phyloP scores from a whole-genome alignment of 192 early-diverging fungal species.

The Mortierella claussenii region DNA sequence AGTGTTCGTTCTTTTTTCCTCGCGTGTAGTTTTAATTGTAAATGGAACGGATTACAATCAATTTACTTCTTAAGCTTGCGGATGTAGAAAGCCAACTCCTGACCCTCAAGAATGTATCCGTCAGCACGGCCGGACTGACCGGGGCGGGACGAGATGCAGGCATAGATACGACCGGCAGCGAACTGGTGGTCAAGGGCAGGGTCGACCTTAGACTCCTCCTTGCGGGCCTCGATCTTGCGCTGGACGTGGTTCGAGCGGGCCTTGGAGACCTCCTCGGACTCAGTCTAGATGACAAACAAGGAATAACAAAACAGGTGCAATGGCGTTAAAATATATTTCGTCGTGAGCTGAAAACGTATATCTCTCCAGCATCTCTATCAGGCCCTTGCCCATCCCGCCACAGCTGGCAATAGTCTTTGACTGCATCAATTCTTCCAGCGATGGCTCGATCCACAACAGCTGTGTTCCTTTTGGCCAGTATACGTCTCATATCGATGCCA shows the following conservation, averaged over 20 bases:
- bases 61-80: conserved; percentile 58
- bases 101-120: conserved; percentile 99
- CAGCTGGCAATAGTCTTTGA: too few species aligned
- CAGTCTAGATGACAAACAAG: conserved; percentile 62
- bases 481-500: too few species aligned
- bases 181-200: conserved; percentile 92
- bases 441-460: too few species aligned
- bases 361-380: too few species aligned
- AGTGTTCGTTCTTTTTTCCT: conserved; percentile 1
- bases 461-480: too few species aligned
- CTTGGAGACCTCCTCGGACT: conserved; percentile 77
- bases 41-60: conserved; percentile 9
- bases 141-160: conserved; percentile 92
- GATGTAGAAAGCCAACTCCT: conserved; percentile 99
- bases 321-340: too few species aligned
- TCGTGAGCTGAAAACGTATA: too few species aligned
- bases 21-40: conserved; percentile 28
- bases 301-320: too few species aligned
- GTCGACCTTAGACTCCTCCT: conserved; percentile 86
- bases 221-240: conserved; percentile 87
- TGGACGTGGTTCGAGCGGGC: conserved; percentile 91
- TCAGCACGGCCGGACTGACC: conserved; percentile 97
- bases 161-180: conserved; percentile 90
- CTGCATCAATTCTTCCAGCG: too few species aligned
- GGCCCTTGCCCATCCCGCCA: too few species aligned